Conservation (phyloP, 768 basidiomycete genomes). For the Heimioporus sp. region DNA sequence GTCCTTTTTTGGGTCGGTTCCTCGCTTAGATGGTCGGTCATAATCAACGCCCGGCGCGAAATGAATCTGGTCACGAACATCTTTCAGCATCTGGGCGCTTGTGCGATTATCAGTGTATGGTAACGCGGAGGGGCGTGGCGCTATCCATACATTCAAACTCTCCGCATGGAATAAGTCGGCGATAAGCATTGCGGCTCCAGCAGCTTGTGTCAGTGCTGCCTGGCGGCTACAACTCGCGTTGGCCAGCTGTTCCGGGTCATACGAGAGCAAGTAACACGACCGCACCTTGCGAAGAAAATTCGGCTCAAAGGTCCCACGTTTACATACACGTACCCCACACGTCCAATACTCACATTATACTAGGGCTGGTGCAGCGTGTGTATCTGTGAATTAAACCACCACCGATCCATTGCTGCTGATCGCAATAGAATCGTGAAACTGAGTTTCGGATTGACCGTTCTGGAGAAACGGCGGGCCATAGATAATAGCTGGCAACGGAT, state of each 20-base stretch:
- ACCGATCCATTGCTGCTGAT: not conserved
- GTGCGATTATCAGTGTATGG: not conserved
- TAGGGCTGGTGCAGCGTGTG: not conserved
- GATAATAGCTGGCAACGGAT: no score
- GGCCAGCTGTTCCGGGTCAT: no score
- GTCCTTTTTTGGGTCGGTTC: not conserved
- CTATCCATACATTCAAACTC: not conserved
- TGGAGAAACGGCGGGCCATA: no score
- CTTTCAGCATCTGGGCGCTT: not conserved
- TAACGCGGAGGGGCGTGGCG: not conserved
- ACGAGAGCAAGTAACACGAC: no score
- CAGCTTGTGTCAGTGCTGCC: not conserved
- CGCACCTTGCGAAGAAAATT: slow-evolving; percentile 1
- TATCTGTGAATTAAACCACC: not conserved
- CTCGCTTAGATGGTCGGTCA: slow-evolving; percentile 3
- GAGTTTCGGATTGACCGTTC: not conserved
- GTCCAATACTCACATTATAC: not conserved
- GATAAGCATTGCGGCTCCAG: not conserved
- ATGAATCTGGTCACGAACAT: not conserved
- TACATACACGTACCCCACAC: not conserved
- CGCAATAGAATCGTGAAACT: not conserved
- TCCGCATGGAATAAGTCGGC: not conserved
- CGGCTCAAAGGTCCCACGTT: not conserved
- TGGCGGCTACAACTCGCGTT: no score
- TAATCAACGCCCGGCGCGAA: not conserved